Percentiles rank a stretch among this genome's conserved stretches.
These are phyloP conservation scores for Dictyostelium intermedium DNA, from an alignment of 78 protist species.

Conservation along the genomic window DNA sequence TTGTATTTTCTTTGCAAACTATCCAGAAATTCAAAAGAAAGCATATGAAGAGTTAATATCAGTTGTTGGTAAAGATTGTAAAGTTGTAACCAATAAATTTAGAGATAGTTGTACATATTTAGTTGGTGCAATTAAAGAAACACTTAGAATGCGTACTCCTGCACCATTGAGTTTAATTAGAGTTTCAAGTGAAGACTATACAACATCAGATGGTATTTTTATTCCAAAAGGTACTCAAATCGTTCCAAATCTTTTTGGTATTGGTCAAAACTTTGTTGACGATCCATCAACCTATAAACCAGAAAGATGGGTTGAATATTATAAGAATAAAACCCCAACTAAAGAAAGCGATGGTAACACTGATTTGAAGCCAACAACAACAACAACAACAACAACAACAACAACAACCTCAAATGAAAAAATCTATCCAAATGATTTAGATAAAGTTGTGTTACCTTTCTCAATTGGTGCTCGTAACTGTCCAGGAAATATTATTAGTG, in stretches of 20 bases:
- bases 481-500: constrained; percentile 15
- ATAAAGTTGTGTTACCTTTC: constrained; percentile 2
- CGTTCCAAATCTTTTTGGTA: constrained; percentile 23
- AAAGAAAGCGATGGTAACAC: background rate
- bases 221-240: constrained; percentile 50
- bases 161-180: constrained; percentile 38
- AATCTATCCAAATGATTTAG: background rate
- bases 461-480: constrained; percentile 21
- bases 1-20: background rate
- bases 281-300: constrained; percentile 13
- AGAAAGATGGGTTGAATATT: constrained; percentile 14
- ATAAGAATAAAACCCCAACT: background rate
- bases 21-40: constrained; percentile 41
- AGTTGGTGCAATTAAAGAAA: constrained; percentile 24
- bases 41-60: constrained; percentile 18
- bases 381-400: background rate
- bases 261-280: background rate
- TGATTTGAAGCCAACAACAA: background rate
- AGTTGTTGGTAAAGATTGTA: constrained; percentile 30
- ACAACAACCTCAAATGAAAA: background rate
- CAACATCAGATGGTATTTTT: background rate
- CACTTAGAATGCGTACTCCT: constrained; percentile 1
- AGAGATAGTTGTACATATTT: constrained; percentile 1
- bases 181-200: background rate
- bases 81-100: background rate